Percentiles rank a stretch among this genome's conserved stretches.
These are phyloP conservation scores for Trichosporon sp. DNA, from an alignment of 1,284 basidiomycete genomes.

Conservation along the genomic window DNA sequence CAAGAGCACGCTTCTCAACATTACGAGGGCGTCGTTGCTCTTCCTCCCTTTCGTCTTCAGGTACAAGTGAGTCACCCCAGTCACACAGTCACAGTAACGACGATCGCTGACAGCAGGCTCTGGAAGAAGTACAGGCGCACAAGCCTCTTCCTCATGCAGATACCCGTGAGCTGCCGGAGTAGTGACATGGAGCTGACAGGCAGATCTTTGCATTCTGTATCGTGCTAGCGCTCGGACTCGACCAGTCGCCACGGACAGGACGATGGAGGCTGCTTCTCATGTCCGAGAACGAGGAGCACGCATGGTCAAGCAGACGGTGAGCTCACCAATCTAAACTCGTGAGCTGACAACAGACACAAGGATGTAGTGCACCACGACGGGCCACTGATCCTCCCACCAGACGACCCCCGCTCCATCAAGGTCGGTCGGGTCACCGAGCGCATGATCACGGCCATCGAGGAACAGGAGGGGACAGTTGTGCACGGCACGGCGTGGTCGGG, in stretches of 20 bases:
- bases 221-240: constrained; percentile 60
- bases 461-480: constrained; percentile 54
- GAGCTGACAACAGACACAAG: constrained; percentile 49
- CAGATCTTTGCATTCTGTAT: constrained; percentile 60
- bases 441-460: constrained; percentile 55
- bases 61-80: constrained; percentile 51
- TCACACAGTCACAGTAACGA: not conserved
- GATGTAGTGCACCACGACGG: constrained; percentile 58
- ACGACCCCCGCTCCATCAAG: constrained; percentile 53
- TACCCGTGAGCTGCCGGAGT: constrained; percentile 50
- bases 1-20: constrained; percentile 55
- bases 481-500: constrained; percentile 57
- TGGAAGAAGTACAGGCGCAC: constrained; percentile 57
- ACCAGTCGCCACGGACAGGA: constrained; percentile 58
- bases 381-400: constrained; percentile 53
- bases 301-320: constrained; percentile 59
- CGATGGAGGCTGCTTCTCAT: constrained; percentile 62
- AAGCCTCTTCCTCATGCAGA: constrained; percentile 56
- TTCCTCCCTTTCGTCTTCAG: constrained; percentile 60
- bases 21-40: constrained; percentile 58
- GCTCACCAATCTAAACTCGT: constrained; percentile 19
- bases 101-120: constrained; percentile 40
- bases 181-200: constrained; percentile 1
- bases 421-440: constrained; percentile 53
- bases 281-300: constrained; percentile 60